Percentiles rank a stretch among this genome's conserved stretches.
Evolutionary conservation across 1,284 basidiomycete genomes (phyloP).

Genomic region (Papiliotrema terrestris): DNA sequence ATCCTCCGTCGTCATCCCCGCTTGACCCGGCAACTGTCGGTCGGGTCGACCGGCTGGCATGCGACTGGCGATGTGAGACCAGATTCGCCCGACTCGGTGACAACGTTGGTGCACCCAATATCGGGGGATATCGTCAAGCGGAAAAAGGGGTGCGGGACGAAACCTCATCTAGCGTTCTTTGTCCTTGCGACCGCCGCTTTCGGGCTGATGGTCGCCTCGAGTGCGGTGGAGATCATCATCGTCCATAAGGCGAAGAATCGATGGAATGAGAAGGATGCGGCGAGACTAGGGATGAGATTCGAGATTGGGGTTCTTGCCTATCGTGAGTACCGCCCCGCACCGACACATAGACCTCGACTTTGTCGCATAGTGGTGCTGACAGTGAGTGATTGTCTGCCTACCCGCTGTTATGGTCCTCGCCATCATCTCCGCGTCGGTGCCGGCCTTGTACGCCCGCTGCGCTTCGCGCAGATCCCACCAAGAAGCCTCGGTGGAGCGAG

Average conservation of each 20-base stretch:
- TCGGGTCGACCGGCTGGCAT: too few species aligned
- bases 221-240: slow-evolving; percentile 5
- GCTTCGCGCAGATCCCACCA: background rate
- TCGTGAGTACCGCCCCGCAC: slow-evolving; percentile 7
- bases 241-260: slow-evolving; percentile 4
- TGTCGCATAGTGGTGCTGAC: background rate
- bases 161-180: background rate
- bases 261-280: slow-evolving; percentile 10
- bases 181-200: background rate
- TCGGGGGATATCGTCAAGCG: too few species aligned
- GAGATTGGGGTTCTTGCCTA: slow-evolving; percentile 8
- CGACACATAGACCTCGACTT: background rate
- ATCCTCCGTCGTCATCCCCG: background rate
- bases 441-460: background rate
- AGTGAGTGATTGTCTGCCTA: slow-evolving; percentile 5
- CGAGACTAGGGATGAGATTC: slow-evolving; percentile 10
- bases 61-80: too few species aligned
- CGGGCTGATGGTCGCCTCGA: slow-evolving; percentile 4
- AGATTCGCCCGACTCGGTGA: background rate
- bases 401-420: slow-evolving; percentile 7
- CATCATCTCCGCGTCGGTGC: background rate
- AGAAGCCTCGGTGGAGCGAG: background rate
- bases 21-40: too few species aligned
- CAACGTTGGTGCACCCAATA: background rate
- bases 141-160: too few species aligned